Evolutionary conservation across 2,329 filamentous ascomycete species (phyloP), one percentile per base, ranked within the genome.

Genomic region (Tolypocladium guangdongense): DNA sequence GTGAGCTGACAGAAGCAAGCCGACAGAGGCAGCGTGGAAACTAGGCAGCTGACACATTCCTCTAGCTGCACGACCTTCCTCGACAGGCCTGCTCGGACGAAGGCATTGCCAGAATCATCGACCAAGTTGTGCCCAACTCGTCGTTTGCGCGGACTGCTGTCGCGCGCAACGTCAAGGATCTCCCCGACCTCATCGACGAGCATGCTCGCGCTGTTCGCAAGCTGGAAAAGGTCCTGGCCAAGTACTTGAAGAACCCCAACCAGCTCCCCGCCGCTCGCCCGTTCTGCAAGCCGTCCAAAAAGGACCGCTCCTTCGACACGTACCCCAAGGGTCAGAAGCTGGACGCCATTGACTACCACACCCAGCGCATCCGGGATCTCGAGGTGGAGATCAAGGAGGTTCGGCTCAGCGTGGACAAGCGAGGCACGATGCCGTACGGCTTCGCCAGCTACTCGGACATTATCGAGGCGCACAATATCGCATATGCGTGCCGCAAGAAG

Each of bases 381-480:
- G 92, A 97, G 66, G 69, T 83, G 12, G 82, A 95, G 64, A 90
- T 99, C 69, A 89, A 87, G 64, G 83, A 93, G 57, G 87, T 91
- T 1, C 83, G 93, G 14, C 79, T 83, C 39, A 84, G 83, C 1
- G 84, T 99, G 8, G 92, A 97, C 69, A 90, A 86, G 67, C 84
- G 91, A 50, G 89, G 92, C 65, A 86, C 91, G 18, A 87, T 95
- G 79, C 79, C 89, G 0, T 99, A 91, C 64, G 93, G 93, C 0
- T 99, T 99, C 66, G 91, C 92, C 10, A 96, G 90, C 62, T 99
- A 93, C 71, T 84, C 92, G 43, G 86, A 85, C 43, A 95, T 99
- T 53, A 78, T 84, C 54, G 88, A 95, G 61, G 90, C 93, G 0
- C 93, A 99, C 64, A 82, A 81, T 22, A 90, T 95, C 57, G 93